Evolutionary conservation across 225 moss, liverwort and hornwort genomes (phyloP), one percentile per base, ranked within the genome.

Genomic region (Asterella californica): DNA sequence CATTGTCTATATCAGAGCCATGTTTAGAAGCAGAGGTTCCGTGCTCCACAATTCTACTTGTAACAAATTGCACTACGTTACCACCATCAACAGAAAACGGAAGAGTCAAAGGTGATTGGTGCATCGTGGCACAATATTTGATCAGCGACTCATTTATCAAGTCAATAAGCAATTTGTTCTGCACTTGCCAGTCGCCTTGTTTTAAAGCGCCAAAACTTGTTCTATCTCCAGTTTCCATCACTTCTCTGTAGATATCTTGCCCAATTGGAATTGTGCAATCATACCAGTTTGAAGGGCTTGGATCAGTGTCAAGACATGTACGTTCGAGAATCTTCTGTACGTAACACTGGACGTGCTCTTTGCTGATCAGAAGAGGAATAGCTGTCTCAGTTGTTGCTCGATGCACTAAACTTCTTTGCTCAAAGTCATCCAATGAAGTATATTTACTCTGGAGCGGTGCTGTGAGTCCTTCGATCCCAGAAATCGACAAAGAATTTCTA

Each of bases 1-100:
- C 76, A 60, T 84, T 79, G 21, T 87, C 86, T 49, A 84, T 60
- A 70, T 81, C 79, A 82, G 66, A 79, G 60, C 79, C 78, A 45
- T 79, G 79, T 1, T 72, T 72, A 6, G 70, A 57, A 52, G 68
- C 69, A 30, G 34, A 27, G 3, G 15, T 83, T 52, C 62, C 83
- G 27, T 81, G 52, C 38, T 79, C 71, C 38, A 83, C 2, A n/a
- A 87, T 81, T 24, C 38, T 70, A 50, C 74, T 63, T 45, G 79
- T 73, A 53, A 87, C 69, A 50, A 79, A 77, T 45, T 79, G 71
- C 59, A 79, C 79, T 46, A 87, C 30, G 37, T 72, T 59, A 27
- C 76, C 79, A 68, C 76, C 72, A 33, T 72, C 52, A 72, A 45
- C 18, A 15, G 81, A 36, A 45, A 74, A 62, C 19, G 81, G 63